Percentiles rank a stretch among this genome's conserved stretches.
Conservation (phyloP, 2,329 filamentous ascomycete species). For the Calonectria hawksworthii region DNA sequence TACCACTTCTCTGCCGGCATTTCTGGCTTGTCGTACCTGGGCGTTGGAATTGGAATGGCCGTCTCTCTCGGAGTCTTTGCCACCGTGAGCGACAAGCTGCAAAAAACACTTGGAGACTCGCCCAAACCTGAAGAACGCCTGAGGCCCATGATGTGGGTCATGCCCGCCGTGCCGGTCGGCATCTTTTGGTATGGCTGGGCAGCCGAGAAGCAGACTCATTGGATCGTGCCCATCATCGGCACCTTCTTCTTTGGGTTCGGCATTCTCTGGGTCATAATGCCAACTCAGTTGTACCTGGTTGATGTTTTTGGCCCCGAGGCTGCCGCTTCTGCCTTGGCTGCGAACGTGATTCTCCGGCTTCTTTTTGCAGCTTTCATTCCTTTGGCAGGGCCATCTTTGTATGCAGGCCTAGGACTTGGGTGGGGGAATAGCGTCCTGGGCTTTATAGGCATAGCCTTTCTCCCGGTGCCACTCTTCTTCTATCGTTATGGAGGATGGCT, state of each 20-base stretch:
- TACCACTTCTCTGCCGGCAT: conserved; percentile 49
- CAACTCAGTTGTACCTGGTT: conserved; percentile 44
- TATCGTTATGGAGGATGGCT: conserved; percentile 35
- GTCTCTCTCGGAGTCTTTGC: conserved; percentile 39
- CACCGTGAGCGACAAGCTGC: conserved; percentile 28
- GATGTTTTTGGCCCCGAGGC: conserved; percentile 40
- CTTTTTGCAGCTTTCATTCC: conserved; percentile 73
- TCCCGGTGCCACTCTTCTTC: conserved; percentile 44
- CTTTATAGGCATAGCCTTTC: conserved; percentile 58
- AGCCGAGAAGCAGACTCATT: conserved; percentile 64
- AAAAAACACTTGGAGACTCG: conserved; percentile 15
- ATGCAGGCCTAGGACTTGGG: conserved; percentile 56
- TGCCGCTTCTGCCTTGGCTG: conserved; percentile 42
- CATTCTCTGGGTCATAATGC: conserved; percentile 52
- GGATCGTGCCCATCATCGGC: conserved; percentile 72
- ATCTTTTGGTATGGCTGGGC: conserved; percentile 73
- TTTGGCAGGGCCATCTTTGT: conserved; percentile 62
- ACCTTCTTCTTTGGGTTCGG: conserved; percentile 65
- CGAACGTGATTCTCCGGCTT: conserved; percentile 55
- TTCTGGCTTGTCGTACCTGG: conserved; percentile 61
- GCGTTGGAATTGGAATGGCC: conserved; percentile 58
- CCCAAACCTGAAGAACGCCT: conserved; percentile 61
- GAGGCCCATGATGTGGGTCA: conserved; percentile 68
- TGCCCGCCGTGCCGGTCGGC: conserved; percentile 65
- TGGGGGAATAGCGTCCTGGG: conserved; percentile 52